Base-by-base conservation (phyloP, 1,284 basidiomycete species). In the Puccinia coronata region DNA sequence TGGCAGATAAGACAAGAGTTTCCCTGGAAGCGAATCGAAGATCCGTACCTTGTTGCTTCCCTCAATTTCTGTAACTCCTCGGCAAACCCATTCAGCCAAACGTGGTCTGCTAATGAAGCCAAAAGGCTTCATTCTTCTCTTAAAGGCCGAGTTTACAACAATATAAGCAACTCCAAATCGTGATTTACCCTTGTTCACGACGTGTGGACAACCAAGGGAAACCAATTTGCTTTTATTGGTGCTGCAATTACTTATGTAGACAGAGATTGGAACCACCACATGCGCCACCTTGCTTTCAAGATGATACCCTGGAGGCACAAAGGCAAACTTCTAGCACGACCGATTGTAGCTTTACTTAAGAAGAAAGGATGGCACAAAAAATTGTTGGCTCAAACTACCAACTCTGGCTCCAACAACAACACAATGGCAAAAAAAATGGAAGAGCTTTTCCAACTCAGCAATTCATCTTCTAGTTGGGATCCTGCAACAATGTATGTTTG, bases 171-270 rank as follows among this genome's bases (percentile, higher is more conserved):
- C n/a, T n/a, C n/a, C n/a, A n/a, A n/a, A n/a, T n/a, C n/a, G n/a
- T 2, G 23, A 16, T 69, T 69, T 47, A 41, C 28, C n/a, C 16
- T 70, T 41, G 41, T 70, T 43, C 67, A 36, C 36, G 41, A 70
- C 41, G 67, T 70, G 47, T 70, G 67, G 67, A 70, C 67, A n/a
- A 70, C 67, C 34, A 70, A 70, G 47, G 67, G 67, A 47, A 49
- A 49, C 20, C 18, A 31, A 23, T 49, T 41, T 25, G 67, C 67
- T 6, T 70, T 70, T 41, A 70, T 70, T 49, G 67, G 67, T 5
- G 36, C 47, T 0, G 67, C 67, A 2, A 39, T 70, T 5, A n/a
- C 31, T 20, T 70, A 70, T 25, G 41, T 70, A 6, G 39, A 69
- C 16, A 4, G 23, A n/a, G 43, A 41, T 16, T 69, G 65, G 65